These are phyloP conservation scores for Cytidiella melzeri DNA, from an alignment of 768 basidiomycete genomes.

Conservation along the genomic window DNA sequence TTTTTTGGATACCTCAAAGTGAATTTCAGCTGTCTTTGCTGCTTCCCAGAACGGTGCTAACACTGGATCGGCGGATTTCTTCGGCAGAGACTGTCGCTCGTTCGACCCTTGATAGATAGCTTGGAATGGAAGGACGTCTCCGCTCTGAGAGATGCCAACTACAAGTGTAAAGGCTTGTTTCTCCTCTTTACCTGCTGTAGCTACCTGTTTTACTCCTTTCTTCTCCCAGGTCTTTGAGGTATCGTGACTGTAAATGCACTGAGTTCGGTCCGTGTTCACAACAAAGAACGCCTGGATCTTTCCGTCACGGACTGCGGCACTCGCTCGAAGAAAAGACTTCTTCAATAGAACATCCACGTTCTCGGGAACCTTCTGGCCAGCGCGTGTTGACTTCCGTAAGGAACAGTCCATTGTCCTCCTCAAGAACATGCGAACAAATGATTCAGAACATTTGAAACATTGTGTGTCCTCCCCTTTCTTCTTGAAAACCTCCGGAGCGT, in stretches of 20 bases:
- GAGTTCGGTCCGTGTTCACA: conserved; percentile 35
- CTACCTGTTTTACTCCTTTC: conserved; percentile 30
- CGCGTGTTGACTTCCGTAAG: conserved; percentile 23
- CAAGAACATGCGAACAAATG: conserved; percentile 22
- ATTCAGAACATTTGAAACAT: conserved; percentile 26
- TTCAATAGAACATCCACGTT: conserved; percentile 21
- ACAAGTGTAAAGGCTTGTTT: conserved; percentile 37
- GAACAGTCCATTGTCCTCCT: conserved; percentile 22
- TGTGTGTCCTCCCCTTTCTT: conserved; percentile 20
- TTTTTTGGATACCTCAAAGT: conserved; percentile 18
- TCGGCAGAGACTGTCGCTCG: conserved; percentile 22
- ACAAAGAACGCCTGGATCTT: conserved; percentile 22
- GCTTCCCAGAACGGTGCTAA: conserved; percentile 10
- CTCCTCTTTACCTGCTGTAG: conserved; percentile 30
- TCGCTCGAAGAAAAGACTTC: conserved; percentile 18
- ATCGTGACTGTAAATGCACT: conserved; percentile 22
- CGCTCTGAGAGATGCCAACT: conserved; percentile 25
- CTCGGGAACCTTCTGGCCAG: conserved; percentile 30
- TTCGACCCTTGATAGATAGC: conserved; percentile 30
- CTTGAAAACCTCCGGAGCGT: conserved; percentile 24
- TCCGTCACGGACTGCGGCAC: conserved; percentile 21
- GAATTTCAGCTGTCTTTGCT: conserved; percentile 12
- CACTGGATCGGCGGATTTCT: too few relatives aligned
- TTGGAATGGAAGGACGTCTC: conserved; percentile 32
- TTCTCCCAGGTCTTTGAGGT: conserved; percentile 25